phyloP scores from a whole-genome alignment of 164 flowering plant genomes.

The Litsea cubeba region DNA sequence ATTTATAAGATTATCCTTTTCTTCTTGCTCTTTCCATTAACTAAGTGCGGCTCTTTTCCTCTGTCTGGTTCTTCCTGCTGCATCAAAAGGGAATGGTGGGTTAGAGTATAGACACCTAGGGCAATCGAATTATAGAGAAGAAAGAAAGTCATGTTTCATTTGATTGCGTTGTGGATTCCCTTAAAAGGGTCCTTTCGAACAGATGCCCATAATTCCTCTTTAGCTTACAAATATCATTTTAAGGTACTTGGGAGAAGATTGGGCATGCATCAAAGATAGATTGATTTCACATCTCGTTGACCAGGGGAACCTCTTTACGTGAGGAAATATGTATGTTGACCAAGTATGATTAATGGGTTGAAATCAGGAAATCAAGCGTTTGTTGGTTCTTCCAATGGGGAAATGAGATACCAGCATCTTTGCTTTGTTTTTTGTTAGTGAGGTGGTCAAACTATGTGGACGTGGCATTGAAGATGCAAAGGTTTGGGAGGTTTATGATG shows the following conservation, averaged over 20 bases:
- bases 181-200: background rate
- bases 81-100: background rate
- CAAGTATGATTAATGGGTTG: background rate
- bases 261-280: background rate
- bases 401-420: background rate
- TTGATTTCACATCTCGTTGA: background rate
- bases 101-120: background rate
- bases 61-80: background rate
- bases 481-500: background rate
- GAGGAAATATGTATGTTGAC: background rate
- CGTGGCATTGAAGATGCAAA: background rate
- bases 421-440: background rate
- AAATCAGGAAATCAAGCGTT: background rate
- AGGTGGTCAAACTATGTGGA: slow-evolving; percentile 2
- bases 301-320: background rate
- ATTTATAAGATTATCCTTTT: slow-evolving; percentile 20
- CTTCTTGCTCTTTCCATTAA: slow-evolving; percentile 31
- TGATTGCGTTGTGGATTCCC: background rate
- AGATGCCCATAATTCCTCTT: background rate
- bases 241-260: background rate
- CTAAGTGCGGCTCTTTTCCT: background rate
- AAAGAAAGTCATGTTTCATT: background rate
- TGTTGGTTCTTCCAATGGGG: background rate
- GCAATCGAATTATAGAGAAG: background rate
- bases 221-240: background rate